Percentiles rank a stretch among this genome's conserved stretches.
Conservation (phyloP, 2,329 filamentous ascomycete genomes). For the Aschersonia sp. region DNA sequence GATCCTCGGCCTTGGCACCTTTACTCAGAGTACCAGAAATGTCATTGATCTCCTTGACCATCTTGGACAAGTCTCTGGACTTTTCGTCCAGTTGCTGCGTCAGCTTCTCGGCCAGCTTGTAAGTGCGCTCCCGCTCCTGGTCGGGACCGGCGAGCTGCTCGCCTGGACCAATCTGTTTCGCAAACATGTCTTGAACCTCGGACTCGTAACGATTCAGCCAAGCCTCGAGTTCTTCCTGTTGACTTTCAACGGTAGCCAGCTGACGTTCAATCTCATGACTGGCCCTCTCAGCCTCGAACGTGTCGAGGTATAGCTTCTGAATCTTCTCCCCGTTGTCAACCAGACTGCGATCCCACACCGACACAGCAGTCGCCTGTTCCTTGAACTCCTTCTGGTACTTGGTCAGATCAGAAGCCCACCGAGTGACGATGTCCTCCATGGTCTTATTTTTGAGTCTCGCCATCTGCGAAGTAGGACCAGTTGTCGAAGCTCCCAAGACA, state of each 20-base stretch:
- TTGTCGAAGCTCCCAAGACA: constrained; percentile 55
- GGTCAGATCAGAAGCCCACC: constrained; percentile 87
- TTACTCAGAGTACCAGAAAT: constrained; percentile 83
- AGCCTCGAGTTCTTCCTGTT: constrained; percentile 77
- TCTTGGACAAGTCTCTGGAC: constrained; percentile 80
- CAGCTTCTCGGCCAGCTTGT: constrained; percentile 88
- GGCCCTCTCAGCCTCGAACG: constrained; percentile 84
- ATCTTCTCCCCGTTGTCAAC: constrained; percentile 94
- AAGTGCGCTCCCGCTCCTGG: constrained; percentile 88
- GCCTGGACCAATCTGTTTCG: constrained; percentile 58
- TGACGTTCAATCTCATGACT: constrained; percentile 91
- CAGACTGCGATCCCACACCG: constrained; percentile 79
- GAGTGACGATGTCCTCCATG: constrained; percentile 96
- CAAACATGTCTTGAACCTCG: constrained; percentile 81
- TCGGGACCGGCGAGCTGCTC: constrained; percentile 77
- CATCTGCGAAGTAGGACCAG: constrained; percentile 68
- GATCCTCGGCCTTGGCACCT: constrained; percentile 75
- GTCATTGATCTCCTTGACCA: constrained; percentile 97
- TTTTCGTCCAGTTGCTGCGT: constrained; percentile 85
- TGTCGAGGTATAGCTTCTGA: constrained; percentile 79
- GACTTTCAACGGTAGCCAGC: constrained; percentile 73
- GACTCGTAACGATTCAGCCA: constrained; percentile 86
- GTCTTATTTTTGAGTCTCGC: constrained; percentile 95
- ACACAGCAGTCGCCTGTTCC: constrained; percentile 72
- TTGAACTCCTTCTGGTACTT: constrained; percentile 98